Evolutionary conservation across 1,284 basidiomycete species (phyloP).

Genomic region (Heterobasidion parviporum): DNA sequence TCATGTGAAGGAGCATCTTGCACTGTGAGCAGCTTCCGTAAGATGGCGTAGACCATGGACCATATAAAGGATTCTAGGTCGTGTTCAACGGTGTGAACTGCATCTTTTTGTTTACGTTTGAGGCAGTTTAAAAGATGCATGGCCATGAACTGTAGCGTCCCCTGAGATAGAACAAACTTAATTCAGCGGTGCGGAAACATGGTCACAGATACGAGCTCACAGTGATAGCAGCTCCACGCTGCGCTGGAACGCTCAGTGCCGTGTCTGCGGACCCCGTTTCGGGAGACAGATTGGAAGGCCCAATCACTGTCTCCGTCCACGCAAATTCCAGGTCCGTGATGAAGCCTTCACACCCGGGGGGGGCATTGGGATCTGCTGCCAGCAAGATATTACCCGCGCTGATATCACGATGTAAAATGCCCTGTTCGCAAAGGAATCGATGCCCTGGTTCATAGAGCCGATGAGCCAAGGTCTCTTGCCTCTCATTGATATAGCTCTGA

Average conservation of each 20-base stretch:
- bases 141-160: neutral
- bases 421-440: conserved; percentile 1
- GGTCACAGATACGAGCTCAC: neutral
- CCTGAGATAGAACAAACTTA: neutral
- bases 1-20: neutral
- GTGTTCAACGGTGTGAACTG: neutral
- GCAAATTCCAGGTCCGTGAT: neutral
- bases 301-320: neutral
- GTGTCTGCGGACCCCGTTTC: neutral
- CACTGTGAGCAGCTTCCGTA: neutral
- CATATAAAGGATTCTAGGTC: neutral
- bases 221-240: neutral
- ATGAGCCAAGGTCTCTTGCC: neutral
- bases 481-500: neutral
- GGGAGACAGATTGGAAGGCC: neutral
- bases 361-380: neutral
- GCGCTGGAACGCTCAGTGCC: neutral
- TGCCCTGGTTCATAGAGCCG: conserved; percentile 1
- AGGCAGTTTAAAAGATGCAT: neutral
- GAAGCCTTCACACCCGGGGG: neutral
- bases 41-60: neutral
- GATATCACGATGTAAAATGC: conserved; percentile 6
- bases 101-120: neutral
- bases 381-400: conserved; percentile 11
- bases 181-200: neutral